phyloP scores from a whole-genome alignment of 352 stramenopile genomes.

The Phytophthora cryptogea region DNA sequence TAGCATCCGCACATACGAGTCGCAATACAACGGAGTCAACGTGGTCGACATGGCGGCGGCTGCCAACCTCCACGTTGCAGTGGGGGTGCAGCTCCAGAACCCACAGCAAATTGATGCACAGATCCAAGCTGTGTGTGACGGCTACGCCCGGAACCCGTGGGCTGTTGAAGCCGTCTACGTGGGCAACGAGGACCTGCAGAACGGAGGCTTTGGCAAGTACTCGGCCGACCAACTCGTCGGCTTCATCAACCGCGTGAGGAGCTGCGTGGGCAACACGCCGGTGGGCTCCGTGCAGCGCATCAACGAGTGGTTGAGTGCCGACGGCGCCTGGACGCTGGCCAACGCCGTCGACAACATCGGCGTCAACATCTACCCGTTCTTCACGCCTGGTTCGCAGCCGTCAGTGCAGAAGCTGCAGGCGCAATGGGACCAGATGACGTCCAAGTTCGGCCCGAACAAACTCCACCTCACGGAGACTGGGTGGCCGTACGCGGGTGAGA shows the following conservation, averaged over 20 bases:
- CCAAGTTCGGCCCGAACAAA: slow-evolving; percentile 43
- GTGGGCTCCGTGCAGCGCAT: slow-evolving; percentile 72
- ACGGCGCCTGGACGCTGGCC: slow-evolving; percentile 36
- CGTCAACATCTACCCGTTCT: slow-evolving; percentile 49
- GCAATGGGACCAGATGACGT: slow-evolving; percentile 49
- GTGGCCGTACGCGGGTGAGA: slow-evolving; percentile 48
- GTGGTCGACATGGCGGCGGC: slow-evolving; percentile 44
- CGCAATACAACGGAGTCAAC: slow-evolving; percentile 55
- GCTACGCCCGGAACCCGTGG: slow-evolving; percentile 36
- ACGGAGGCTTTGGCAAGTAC: slow-evolving; percentile 42
- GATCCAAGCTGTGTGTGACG: slow-evolving; percentile 59
- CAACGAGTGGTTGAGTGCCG: slow-evolving; percentile 54
- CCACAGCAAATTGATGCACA: slow-evolving; percentile 36
- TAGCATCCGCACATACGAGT: slow-evolving; percentile 73
- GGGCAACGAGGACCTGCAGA: slow-evolving; percentile 70
- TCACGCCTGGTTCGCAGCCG: slow-evolving; percentile 38
- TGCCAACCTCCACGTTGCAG: slow-evolving; percentile 54
- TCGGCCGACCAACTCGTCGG: slow-evolving; percentile 39
- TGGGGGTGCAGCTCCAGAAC: slow-evolving; percentile 65
- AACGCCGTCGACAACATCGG: slow-evolving; percentile 41
- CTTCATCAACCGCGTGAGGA: slow-evolving; percentile 56
- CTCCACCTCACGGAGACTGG: slow-evolving; percentile 58
- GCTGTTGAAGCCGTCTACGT: slow-evolving; percentile 46
- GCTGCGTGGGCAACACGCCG: slow-evolving; percentile 48
- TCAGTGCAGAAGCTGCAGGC: slow-evolving; percentile 54